Evolutionary conservation across 257 asterid species (phyloP).

Genomic region (Solanum clarkiae): DNA sequence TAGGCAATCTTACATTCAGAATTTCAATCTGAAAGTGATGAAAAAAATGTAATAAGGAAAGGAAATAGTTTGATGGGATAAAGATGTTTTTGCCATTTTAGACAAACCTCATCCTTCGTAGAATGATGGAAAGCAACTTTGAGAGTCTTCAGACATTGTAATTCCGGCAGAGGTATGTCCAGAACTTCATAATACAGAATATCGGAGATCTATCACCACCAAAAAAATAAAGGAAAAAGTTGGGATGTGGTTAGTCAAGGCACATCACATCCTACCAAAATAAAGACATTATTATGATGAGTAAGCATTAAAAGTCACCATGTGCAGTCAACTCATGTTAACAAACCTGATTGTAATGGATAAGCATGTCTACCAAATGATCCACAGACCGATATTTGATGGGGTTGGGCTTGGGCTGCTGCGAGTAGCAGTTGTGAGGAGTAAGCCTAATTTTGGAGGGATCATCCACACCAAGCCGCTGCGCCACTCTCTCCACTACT

Average conservation of each 20-base stretch:
- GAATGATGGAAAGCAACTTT: conserved; percentile 95
- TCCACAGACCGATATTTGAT: conserved; percentile 84
- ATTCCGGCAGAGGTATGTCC: conserved; percentile 97
- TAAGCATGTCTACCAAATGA: conserved; percentile 84
- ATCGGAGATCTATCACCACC: conserved; percentile 56
- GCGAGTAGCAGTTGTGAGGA: conserved; percentile 97
- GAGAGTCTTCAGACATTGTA: conserved; percentile 86
- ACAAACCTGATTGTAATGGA: conserved; percentile 94
- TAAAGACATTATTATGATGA: neutral
- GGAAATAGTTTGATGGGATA: neutral
- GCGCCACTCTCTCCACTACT: conserved; percentile 90
- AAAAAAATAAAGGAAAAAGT: neutral
- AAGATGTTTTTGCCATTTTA: neutral
- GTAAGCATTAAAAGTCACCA: neutral
- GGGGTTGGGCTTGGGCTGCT: conserved; percentile 92
- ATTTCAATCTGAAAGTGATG: conserved; percentile 50
- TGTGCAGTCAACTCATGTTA: neutral
- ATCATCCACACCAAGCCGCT: conserved; percentile 72
- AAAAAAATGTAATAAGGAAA: neutral
- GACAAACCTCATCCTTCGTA: conserved; percentile 82
- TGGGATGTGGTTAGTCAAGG: conserved; percentile 1
- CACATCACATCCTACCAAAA: neutral
- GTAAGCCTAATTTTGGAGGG: conserved; percentile 93
- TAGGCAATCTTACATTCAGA: conserved; percentile 82
- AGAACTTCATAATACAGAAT: conserved; percentile 88